A percentile compares a stretch with the other conserved stretches of the same genome.
Evolutionary conservation across 164 flowering plant genomes (phyloP).

Genomic region (Warburgia ugandensis): DNA sequence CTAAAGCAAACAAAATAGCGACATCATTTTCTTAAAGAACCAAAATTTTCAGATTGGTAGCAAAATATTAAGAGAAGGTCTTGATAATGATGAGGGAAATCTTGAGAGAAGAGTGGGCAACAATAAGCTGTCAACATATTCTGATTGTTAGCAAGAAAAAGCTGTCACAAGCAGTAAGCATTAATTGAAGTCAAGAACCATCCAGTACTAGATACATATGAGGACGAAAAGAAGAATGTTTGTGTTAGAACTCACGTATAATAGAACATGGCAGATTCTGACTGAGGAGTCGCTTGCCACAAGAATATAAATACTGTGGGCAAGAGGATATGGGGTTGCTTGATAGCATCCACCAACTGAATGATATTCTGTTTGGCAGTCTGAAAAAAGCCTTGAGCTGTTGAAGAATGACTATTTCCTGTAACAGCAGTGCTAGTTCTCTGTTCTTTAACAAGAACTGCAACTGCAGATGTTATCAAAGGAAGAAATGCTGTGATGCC

Average conservation of each 20-base stretch:
- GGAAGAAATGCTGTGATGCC: conserved; percentile 95
- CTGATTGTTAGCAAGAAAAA: too few relatives aligned
- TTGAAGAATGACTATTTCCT: conserved; percentile 26
- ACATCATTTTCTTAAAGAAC: background rate
- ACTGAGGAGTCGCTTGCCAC: conserved; percentile 98
- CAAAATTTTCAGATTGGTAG: background rate
- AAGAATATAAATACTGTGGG: conserved; percentile 86
- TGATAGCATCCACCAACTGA: conserved; percentile 73
- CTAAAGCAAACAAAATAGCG: conserved; percentile 33
- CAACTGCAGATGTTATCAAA: conserved; percentile 85
- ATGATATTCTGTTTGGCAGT: conserved; percentile 52
- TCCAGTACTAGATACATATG: too few relatives aligned
- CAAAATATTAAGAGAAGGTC: too few relatives aligned
- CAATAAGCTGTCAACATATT: too few relatives aligned
- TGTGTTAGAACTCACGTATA: conserved; percentile 86
- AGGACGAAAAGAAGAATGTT: too few relatives aligned
- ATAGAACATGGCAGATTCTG: conserved; percentile 97
- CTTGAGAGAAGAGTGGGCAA: too few relatives aligned
- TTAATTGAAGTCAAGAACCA: too few relatives aligned
- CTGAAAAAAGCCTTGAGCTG: conserved; percentile 40
- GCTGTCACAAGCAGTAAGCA: too few relatives aligned
- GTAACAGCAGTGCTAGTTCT: conserved; percentile 29
- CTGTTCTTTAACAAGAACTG: conserved; percentile 87
- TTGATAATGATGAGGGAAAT: too few relatives aligned
- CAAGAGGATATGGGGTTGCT: conserved; percentile 73